phyloP scores from a whole-genome alignment of 73 alveolate species.

The Blepharisma japonicum region DNA sequence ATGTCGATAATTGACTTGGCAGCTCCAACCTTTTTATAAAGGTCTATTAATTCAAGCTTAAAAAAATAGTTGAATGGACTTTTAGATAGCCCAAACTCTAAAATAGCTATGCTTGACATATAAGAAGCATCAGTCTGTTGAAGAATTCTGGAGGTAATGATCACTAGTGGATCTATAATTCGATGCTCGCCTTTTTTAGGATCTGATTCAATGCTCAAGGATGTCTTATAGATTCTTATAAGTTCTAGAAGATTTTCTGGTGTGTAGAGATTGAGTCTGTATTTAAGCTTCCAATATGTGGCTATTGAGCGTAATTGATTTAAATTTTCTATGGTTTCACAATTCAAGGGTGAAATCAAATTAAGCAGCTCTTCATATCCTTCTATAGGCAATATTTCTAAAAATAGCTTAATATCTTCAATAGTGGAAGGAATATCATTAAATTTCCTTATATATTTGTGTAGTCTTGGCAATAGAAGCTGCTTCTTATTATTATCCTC shows the following conservation, averaged over 20 bases:
- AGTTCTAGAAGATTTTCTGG: not conserved
- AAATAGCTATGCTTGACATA: too few relatives aligned
- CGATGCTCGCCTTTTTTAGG: conserved; percentile 29
- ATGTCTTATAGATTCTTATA: not conserved
- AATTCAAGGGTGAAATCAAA: not conserved
- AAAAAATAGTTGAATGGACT: conserved; percentile 11
- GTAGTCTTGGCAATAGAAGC: not conserved
- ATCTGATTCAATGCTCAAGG: not conserved
- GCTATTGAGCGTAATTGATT: not conserved
- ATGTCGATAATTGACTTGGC: not conserved
- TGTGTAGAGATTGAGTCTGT: not conserved
- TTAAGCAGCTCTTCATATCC: not conserved
- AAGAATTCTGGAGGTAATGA: not conserved
- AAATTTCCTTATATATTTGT: not conserved
- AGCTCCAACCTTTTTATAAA: not conserved
- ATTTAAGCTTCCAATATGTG: not conserved
- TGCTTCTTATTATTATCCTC: not conserved
- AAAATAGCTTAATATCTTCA: conserved; percentile 8
- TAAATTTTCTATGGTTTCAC: not conserved
- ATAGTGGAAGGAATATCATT: conserved; percentile 11
- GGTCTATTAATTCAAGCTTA: conserved; percentile 6
- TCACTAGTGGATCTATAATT: not conserved
- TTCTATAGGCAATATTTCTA: not conserved
- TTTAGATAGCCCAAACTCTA: not conserved
- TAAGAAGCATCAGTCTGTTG: too few relatives aligned